Evolutionary conservation across 768 basidiomycete species (phyloP), one percentile per base, ranked within the genome.

Genomic region (Rhodotorula taiwanensis): DNA sequence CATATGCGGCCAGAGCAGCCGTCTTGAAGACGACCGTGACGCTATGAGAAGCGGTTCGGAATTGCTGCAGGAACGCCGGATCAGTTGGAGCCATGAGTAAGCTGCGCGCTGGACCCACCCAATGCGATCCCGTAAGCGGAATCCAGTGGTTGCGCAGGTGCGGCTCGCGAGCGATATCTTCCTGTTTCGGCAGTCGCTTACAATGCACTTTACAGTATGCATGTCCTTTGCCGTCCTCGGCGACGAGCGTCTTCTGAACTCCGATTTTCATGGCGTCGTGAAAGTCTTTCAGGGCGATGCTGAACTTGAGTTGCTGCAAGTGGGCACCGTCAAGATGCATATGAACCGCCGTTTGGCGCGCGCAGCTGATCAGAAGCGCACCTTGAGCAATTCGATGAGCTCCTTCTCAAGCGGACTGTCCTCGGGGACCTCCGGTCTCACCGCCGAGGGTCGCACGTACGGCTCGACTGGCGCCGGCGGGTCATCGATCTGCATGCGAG

Each of bases 11-110:
- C 2, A 65, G 54, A 1, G 64, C 64, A 4, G 54, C 64, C 54
- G 64, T 60, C 58, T 65, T 65, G 58, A 65, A 65, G 6, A 65
- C 64, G 6, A 60, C 58, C 14, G 64, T 65, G 16, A 65, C 64
- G 16, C 49, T 21, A 50, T 65, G 64, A 1, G 52, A 55, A 4
- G 64, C 44, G 2, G 64, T 65, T 9, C 64, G 54, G 55, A 65
- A 65, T 34, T 65, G 58, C 63, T 64, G 53, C 36, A 28, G 33
- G 13, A 3, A 21, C 3, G 4, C 31, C 9, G 23, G 21, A 0
- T 16, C 36, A 20, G 15, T 18, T 30, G 33, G 31, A 50, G 53
- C 20, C 3, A 33, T 7, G 27, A 5, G 30, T 16, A 16, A 20
- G 20, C 16, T 16, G 9, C 44, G 28, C 20, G 20, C 6, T 28